A percentile compares a stretch with the other conserved stretches of the same genome.
These are phyloP conservation scores for Cyclanthera cordifolia DNA, from an alignment of 306 rosid species.

Conservation along the genomic window DNA sequence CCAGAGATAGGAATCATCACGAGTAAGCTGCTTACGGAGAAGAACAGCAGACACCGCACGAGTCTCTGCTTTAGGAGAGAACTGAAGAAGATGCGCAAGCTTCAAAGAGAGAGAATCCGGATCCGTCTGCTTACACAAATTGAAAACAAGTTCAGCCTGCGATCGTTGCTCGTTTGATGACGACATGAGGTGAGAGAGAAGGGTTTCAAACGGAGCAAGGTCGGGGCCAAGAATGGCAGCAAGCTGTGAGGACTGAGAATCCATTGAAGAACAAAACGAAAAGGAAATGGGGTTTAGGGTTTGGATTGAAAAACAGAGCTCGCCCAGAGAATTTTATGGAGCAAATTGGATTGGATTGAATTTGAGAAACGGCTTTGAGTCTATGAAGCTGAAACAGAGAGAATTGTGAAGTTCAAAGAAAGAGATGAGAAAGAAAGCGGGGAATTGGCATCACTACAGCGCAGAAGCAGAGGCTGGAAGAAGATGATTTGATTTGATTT, in stretches of 20 bases:
- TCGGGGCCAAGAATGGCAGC: slow-evolving; percentile 82
- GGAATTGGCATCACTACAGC: no score
- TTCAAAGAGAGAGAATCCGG: slow-evolving; percentile 68
- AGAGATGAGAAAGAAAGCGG: no score
- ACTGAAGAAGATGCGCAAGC: slow-evolving; percentile 77
- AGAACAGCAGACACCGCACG: slow-evolving; percentile 97
- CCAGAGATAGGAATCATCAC: slow-evolving; percentile 85
- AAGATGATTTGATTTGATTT: background rate
- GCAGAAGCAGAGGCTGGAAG: slow-evolving; percentile 9
- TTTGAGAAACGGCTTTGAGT: background rate
- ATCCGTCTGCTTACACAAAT: slow-evolving; percentile 87
- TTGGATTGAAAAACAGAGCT: background rate
- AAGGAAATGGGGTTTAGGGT: slow-evolving; percentile 1
- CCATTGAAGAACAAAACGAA: slow-evolving; percentile 32
- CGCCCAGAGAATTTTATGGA: background rate
- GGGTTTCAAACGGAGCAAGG: slow-evolving; percentile 58
- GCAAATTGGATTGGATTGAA: background rate
- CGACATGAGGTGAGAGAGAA: slow-evolving; percentile 84
- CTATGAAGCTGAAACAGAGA: background rate
- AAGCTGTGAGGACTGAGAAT: slow-evolving; percentile 65
- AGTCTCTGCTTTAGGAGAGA: slow-evolving; percentile 52
- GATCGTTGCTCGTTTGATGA: slow-evolving; percentile 83
- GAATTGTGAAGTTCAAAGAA: no score
- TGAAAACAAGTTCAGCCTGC: slow-evolving; percentile 76
- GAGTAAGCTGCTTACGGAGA: slow-evolving; percentile 87